Percentiles rank a stretch among this genome's conserved stretches.
These are phyloP conservation scores for Cytospora paraplurivora DNA, from an alignment of 2,329 filamentous ascomycete genomes.

Conservation along the genomic window DNA sequence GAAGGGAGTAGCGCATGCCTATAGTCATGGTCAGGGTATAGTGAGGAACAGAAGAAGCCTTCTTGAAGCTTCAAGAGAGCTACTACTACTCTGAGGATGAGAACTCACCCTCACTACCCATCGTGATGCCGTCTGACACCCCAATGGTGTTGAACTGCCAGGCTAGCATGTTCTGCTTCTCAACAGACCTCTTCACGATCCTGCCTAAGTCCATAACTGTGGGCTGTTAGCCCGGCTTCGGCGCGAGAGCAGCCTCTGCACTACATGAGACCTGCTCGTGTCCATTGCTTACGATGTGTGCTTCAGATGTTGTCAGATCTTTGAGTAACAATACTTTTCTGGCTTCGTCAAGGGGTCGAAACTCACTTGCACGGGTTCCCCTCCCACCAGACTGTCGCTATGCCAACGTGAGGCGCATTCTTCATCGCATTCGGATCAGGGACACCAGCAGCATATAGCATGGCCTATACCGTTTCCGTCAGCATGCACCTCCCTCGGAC, in stretches of 20 bases:
- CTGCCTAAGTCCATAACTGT: constrained; percentile 83
- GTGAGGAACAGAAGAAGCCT: neutral
- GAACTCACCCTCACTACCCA: constrained; percentile 80
- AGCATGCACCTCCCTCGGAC: neutral
- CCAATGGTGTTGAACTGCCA: constrained; percentile 96
- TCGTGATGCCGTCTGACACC: constrained; percentile 88
- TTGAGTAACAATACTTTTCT: neutral
- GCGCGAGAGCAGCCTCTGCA: neutral
- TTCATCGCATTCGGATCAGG: constrained; percentile 84
- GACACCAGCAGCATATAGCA: constrained; percentile 93
- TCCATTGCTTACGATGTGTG: constrained; percentile 49
- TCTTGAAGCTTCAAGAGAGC: neutral
- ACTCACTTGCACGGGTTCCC: constrained; percentile 91
- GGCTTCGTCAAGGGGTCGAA: neutral
- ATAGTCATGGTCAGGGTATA: constrained; percentile 24
- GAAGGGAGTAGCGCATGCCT: constrained; percentile 94
- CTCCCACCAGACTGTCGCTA: constrained; percentile 96
- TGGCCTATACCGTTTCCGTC: constrained; percentile 61
- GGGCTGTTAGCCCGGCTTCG: constrained; percentile 10
- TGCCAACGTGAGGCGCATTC: constrained; percentile 84
- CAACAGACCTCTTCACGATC: constrained; percentile 79
- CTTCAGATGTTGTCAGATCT: constrained; percentile 38
- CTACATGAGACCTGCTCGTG: neutral
- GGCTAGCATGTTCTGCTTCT: constrained; percentile 82
- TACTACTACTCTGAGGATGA: neutral